A percentile compares a stretch with the other conserved stretches of the same genome.
Evolutionary conservation across 164 flowering plant genomes (phyloP).

Genomic region (Berberis thunbergii): DNA sequence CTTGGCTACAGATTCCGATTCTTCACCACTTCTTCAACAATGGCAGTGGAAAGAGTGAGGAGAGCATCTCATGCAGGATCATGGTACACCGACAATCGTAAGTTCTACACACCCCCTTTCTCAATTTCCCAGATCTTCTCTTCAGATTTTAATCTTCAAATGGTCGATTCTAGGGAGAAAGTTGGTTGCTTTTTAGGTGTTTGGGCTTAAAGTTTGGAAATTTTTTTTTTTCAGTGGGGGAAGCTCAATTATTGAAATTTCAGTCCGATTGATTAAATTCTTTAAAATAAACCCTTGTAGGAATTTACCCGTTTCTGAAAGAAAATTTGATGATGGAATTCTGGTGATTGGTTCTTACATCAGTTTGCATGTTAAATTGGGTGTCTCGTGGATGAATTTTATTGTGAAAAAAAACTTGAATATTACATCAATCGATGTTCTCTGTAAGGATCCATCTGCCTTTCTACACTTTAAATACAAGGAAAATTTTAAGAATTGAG

Average conservation of each 20-base stretch:
- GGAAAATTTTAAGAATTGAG: background rate
- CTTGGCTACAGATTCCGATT: background rate
- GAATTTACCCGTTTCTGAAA: too few relatives aligned
- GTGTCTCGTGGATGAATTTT: too few relatives aligned
- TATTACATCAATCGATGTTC: background rate
- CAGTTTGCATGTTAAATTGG: too few relatives aligned
- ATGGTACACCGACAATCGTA: slow-evolving; percentile 89
- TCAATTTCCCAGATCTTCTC: background rate
- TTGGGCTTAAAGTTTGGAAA: background rate
- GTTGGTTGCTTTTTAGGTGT: background rate
- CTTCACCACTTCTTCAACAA: background rate
- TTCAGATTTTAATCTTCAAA: background rate
- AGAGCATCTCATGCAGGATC: slow-evolving; percentile 96
- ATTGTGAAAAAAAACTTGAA: too few relatives aligned
- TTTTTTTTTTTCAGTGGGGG: background rate
- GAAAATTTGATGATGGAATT: background rate
- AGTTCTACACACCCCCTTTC: slow-evolving; percentile 14
- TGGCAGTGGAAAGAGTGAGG: slow-evolving; percentile 51
- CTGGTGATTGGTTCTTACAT: background rate
- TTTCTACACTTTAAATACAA: background rate
- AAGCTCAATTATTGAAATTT: too few relatives aligned
- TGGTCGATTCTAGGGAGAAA: background rate
- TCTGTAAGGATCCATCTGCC: background rate
- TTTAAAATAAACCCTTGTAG: too few relatives aligned
- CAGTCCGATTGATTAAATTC: too few relatives aligned